phyloP scores from a whole-genome alignment of 805 yeast species.

The Yamadazyma sp. region DNA sequence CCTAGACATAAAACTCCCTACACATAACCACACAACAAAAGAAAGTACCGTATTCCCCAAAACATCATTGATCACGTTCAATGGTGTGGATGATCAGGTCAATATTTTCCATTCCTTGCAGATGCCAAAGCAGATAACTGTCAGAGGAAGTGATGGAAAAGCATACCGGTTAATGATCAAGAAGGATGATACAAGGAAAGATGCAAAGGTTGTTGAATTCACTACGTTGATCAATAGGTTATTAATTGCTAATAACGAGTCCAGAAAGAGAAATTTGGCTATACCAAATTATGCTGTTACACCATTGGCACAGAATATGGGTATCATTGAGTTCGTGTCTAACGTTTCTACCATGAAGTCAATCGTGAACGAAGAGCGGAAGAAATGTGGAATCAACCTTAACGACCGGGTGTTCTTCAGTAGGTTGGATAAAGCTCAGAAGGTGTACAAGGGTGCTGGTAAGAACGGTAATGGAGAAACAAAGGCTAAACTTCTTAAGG shows the following conservation, averaged over 20 bases:
- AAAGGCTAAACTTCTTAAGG: constrained; percentile 19
- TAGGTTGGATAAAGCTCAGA: constrained; percentile 34
- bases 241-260: constrained; percentile 62
- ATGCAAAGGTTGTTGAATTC: constrained; percentile 89
- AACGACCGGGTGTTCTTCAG: constrained; percentile 29
- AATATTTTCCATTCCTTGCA: constrained; percentile 79
- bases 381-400: constrained; percentile 23
- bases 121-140: constrained; percentile 74
- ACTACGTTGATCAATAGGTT: constrained; percentile 82
- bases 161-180: constrained; percentile 77
- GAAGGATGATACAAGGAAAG: constrained; percentile 91
- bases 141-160: constrained; percentile 78
- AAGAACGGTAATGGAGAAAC: constrained; percentile 11
- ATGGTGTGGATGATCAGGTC: constrained; percentile 64
- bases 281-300: constrained; percentile 86
- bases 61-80: constrained; percentile 49
- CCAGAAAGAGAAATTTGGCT: constrained; percentile 67
- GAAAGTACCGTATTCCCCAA: constrained; percentile 47
- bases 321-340: constrained; percentile 69
- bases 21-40: constrained; percentile 42
- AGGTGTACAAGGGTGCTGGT: constrained; percentile 18
- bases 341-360: constrained; percentile 37
- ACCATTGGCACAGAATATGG: constrained; percentile 82
- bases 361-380: constrained; percentile 28
- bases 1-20: constrained; percentile 65